Percentiles rank a stretch among this genome's conserved stretches.
These are phyloP conservation scores for Nidularia pulvinata DNA, from an alignment of 768 basidiomycete genomes.

Conservation along the genomic window DNA sequence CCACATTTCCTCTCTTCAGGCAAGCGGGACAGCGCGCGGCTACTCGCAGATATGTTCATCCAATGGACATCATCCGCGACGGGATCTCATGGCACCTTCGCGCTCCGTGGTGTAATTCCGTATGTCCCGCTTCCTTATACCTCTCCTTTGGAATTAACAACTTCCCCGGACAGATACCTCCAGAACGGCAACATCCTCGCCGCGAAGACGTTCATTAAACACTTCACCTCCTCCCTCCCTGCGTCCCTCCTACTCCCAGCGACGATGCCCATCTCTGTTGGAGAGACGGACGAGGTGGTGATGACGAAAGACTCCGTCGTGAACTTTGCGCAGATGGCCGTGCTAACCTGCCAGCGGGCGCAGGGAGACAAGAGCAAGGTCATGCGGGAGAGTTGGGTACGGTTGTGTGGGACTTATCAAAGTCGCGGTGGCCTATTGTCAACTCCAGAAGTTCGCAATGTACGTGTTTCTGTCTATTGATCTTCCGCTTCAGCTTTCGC, in stretches of 20 bases:
- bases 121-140: constrained; percentile 23
- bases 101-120: constrained; percentile 86
- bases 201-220: constrained; percentile 89
- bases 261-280: constrained; percentile 46
- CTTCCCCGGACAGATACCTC: constrained; percentile 52
- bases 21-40: constrained; percentile 84
- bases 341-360: constrained; percentile 86
- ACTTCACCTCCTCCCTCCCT: constrained; percentile 68
- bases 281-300: constrained; percentile 56
- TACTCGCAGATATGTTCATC: constrained; percentile 84
- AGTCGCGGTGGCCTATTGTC: constrained; percentile 65
- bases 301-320: constrained; percentile 75
- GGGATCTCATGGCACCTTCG: constrained; percentile 67
- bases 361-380: constrained; percentile 78
- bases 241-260: constrained; percentile 39
- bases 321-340: constrained; percentile 91
- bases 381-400: constrained; percentile 82
- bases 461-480: constrained; percentile 23
- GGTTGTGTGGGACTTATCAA: constrained; percentile 84
- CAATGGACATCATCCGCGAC: constrained; percentile 64
- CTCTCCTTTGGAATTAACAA: not conserved
- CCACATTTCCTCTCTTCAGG: constrained; percentile 83
- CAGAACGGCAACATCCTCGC: constrained; percentile 91
- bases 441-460: constrained; percentile 61
- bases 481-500: not conserved